phyloP scores from a whole-genome alignment of 1,284 basidiomycete genomes.

The Somion occarium region DNA sequence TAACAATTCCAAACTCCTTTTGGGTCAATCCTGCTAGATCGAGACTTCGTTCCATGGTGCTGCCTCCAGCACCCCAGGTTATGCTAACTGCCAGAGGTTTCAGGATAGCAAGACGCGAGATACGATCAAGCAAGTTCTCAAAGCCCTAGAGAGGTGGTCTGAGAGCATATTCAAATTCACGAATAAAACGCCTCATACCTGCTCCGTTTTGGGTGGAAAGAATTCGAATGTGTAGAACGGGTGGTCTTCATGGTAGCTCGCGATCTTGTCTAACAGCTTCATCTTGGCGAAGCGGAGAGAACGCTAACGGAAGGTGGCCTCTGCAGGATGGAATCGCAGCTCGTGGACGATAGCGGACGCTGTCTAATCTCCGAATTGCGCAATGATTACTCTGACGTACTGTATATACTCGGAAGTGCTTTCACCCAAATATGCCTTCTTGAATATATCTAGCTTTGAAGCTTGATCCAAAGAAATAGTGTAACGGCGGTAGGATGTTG shows the following conservation, averaged over 20 bases:
- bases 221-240: constrained; percentile 92
- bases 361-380: not conserved
- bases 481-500: no score
- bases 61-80: constrained; percentile 97
- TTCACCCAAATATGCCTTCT: no score
- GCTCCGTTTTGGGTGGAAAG: constrained; percentile 92
- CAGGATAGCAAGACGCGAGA: constrained; percentile 65
- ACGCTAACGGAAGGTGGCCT: not conserved
- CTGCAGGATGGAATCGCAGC: not conserved
- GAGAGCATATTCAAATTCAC: not conserved
- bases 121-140: constrained; percentile 80
- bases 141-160: constrained; percentile 55
- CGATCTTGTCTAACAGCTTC: constrained; percentile 69
- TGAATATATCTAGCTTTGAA: no score
- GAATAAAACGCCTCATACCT: constrained; percentile 38
- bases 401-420: no score
- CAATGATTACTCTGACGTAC: constrained; percentile 3
- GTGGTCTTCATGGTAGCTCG: constrained; percentile 27
- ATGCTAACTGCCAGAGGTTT: constrained; percentile 81
- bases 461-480: no score
- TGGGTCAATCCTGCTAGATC: constrained; percentile 79
- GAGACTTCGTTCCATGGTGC: constrained; percentile 83
- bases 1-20: constrained; percentile 70
- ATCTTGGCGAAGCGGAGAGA: constrained; percentile 29
- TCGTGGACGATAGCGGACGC: not conserved